phyloP scores from a whole-genome alignment of 805 yeast genomes.

The Wickerhamiella qilinensis region DNA sequence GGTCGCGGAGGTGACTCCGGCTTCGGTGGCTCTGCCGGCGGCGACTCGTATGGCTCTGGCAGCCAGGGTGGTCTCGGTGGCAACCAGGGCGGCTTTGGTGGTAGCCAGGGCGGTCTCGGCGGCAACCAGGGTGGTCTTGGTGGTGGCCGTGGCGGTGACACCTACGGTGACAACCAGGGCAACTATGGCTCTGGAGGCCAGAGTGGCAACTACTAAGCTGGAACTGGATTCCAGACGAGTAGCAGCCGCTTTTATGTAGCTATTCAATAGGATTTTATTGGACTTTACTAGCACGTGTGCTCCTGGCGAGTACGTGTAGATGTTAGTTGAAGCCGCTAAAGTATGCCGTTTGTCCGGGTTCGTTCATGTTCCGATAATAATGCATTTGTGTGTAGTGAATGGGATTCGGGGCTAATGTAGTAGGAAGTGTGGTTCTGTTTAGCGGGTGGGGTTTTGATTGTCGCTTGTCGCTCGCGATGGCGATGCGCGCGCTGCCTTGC shows the following conservation, averaged over 20 bases:
- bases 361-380: too few species aligned
- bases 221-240: neutral
- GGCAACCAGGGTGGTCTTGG: constrained; percentile 13
- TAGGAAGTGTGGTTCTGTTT: too few species aligned
- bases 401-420: too few species aligned
- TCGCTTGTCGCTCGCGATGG: too few species aligned
- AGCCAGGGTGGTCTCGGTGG: neutral
- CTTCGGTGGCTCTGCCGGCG: neutral
- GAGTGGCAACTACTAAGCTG: neutral
- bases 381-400: too few species aligned
- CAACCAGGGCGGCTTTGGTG: constrained; percentile 4
- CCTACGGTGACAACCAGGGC: constrained; percentile 4
- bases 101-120: constrained; percentile 1
- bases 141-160: constrained; percentile 10
- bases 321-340: too few species aligned
- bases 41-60: constrained; percentile 2
- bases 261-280: neutral
- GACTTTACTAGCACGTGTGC: neutral
- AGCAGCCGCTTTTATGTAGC: neutral
- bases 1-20: neutral
- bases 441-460: too few species aligned
- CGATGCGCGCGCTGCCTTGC: too few species aligned
- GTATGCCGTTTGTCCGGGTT: too few species aligned
- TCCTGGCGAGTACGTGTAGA: too few species aligned
- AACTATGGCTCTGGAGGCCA: too few species aligned